phyloP scores from a whole-genome alignment of 2,329 filamentous ascomycete species.

The Pseudogymnoascus sp. region DNA sequence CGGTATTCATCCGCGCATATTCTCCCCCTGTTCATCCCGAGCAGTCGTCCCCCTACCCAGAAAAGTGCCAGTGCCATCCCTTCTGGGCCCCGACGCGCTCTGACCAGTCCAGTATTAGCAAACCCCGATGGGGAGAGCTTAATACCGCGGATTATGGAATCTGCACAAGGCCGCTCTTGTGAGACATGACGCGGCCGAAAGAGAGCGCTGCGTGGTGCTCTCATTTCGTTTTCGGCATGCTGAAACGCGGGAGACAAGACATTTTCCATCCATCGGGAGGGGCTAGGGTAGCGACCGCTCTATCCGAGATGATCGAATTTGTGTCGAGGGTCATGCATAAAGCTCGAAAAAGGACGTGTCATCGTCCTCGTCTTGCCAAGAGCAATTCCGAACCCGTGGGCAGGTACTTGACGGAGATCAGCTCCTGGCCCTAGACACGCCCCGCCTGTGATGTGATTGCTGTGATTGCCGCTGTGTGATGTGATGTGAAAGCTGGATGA shows the following conservation, averaged over 20 bases:
- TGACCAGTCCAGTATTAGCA: background rate
- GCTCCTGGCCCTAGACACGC: background rate
- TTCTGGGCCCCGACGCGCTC: background rate
- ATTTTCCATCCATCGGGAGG: background rate
- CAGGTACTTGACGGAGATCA: background rate
- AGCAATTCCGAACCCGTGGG: background rate
- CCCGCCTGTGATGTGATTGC: background rate
- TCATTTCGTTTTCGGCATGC: background rate
- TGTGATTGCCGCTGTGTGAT: background rate
- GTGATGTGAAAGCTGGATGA: background rate
- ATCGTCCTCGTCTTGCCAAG: background rate
- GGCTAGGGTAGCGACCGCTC: background rate
- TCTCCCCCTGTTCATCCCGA: background rate
- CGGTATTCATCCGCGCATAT: background rate
- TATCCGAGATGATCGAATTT: background rate
- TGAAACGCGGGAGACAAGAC: background rate
- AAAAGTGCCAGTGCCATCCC: background rate
- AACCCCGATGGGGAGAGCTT: background rate
- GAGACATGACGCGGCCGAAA: constrained; percentile 1
- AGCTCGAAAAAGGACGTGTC: background rate
- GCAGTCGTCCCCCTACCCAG: background rate
- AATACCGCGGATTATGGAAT: background rate
- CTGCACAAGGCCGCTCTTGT: background rate
- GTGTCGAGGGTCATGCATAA: background rate
- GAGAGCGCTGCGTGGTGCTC: background rate